Evolutionary conservation across 1,284 basidiomycete species (phyloP), one percentile per base, ranked within the genome.

Genomic region (Limonomyces culmigenus): DNA sequence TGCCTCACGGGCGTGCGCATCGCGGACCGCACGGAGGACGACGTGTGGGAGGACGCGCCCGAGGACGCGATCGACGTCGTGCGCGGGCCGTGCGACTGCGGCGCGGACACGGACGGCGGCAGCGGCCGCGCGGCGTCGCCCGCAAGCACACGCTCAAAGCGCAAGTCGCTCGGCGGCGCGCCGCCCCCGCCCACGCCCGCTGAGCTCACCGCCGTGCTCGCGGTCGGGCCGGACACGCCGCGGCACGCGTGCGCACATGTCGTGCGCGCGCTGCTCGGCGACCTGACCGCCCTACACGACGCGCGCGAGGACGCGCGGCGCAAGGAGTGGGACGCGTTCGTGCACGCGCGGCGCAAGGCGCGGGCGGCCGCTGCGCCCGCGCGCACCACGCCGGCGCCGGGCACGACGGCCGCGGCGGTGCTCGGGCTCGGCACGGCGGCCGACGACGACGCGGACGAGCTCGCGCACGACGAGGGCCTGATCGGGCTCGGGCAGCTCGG

Each of bases 401-500:
- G 23, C 19, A 48, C 49, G 17, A 50, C 50, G n/a, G 67, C 71
- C 1, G 71, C 71, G 11, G 65, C 65, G 5, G 56, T 79, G 27
- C 62, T 79, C 5, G 78, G 79, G 3, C 60, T 84, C 2, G 70
- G 66, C 5, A 71, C 70, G 3, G 63, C 62, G 1, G 10, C 10
- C 8, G 30, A 32, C 15, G 60, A 63, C 29, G 73, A 68, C 38
- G 77, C 73, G 29, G 77, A 80, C 38, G 81, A 84, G 50, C 59
- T 79, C 29, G 57, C 60, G 19, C 79, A 86, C 46, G 75, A 64
- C 19, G 77, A 80, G 32, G 81, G 76, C 2, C 56, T 96, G 29
- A 77, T 96, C 33, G 88, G 87, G 0, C 79, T 96, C 41, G 76
- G 77, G n/a, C 84, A 88, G 51, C 71, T 95, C 42, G 88, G 87